Conservation (phyloP, 306 rosid genomes). For the Sicyos baderoa region DNA sequence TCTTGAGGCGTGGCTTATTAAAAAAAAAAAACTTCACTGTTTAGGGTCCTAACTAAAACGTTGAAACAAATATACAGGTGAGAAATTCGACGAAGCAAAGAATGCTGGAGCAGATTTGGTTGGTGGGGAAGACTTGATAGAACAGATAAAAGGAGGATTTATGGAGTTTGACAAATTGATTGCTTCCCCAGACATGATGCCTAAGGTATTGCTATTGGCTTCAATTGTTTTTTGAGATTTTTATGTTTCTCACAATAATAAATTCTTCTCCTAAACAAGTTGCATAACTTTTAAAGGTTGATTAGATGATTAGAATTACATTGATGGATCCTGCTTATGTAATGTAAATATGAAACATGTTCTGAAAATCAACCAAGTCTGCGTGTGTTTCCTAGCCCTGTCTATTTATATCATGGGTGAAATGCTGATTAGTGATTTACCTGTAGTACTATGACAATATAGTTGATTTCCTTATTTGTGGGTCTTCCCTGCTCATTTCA, state of each 20-base stretch:
- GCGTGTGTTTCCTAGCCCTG: not conserved
- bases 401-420: not conserved
- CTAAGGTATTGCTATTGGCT: conserved; percentile 64
- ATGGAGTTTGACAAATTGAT: conserved; percentile 95
- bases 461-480: conserved; percentile 18
- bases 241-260: not conserved
- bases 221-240: not conserved
- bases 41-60: not conserved
- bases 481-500: conserved; percentile 28
- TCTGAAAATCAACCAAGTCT: not conserved
- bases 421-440: not conserved
- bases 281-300: not conserved
- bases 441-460: not conserved
- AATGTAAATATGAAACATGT: not conserved
- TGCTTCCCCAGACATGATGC: conserved; percentile 99
- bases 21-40: not conserved
- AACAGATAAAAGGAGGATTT: conserved; percentile 88
- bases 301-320: too few relatives aligned
- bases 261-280: too few relatives aligned
- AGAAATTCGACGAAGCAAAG: conserved; percentile 88
- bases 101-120: conserved; percentile 96
- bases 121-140: conserved; percentile 98
- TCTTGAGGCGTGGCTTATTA: not conserved
- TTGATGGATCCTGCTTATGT: not conserved
- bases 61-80: conserved; percentile 45